These are phyloP conservation scores for Aurifilum marmelostoma DNA, from an alignment of 2,329 filamentous ascomycete genomes.

Conservation along the genomic window DNA sequence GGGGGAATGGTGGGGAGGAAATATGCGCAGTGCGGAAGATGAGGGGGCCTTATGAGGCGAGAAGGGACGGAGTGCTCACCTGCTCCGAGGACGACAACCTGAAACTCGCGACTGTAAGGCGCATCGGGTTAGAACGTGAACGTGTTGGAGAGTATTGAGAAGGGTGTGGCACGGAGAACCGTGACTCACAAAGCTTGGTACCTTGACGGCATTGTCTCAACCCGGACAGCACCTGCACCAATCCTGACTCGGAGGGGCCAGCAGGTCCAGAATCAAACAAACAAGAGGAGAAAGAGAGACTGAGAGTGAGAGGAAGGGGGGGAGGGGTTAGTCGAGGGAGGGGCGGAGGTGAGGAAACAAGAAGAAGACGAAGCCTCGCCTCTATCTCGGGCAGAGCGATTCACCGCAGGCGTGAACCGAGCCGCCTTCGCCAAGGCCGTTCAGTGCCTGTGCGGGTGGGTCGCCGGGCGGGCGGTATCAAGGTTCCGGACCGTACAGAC, in stretches of 20 bases:
- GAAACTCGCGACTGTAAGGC: conserved; percentile 69
- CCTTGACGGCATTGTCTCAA: conserved; percentile 29
- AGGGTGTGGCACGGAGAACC: not conserved
- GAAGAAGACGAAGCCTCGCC: not conserved
- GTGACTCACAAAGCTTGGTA: conserved; percentile 29
- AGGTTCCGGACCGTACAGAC: conserved; percentile 19
- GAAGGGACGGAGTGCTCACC: conserved; percentile 52
- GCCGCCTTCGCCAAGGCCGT: conserved; percentile 24
- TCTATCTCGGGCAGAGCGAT: conserved; percentile 18
- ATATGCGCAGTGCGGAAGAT: conserved; percentile 30
- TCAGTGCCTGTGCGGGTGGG: conserved; percentile 22
- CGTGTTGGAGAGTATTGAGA: not conserved
- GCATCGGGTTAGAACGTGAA: conserved; percentile 15
- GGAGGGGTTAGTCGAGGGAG: no score
- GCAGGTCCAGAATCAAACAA: not conserved
- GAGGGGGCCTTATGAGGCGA: conserved; percentile 9
- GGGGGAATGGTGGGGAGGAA: not conserved
- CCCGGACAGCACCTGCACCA: conserved; percentile 27
- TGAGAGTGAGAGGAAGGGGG: not conserved
- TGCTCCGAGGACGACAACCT: conserved; percentile 81
- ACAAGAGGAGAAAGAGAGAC: no score
- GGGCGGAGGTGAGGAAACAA: not conserved
- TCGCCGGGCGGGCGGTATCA: conserved; percentile 23
- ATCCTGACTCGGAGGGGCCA: conserved; percentile 13
- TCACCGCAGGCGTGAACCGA: conserved; percentile 16